Evolutionary conservation across 306 rosid genomes (phyloP), one percentile per base, ranked within the genome.

Genomic region (Macrotyloma uniflorum): DNA sequence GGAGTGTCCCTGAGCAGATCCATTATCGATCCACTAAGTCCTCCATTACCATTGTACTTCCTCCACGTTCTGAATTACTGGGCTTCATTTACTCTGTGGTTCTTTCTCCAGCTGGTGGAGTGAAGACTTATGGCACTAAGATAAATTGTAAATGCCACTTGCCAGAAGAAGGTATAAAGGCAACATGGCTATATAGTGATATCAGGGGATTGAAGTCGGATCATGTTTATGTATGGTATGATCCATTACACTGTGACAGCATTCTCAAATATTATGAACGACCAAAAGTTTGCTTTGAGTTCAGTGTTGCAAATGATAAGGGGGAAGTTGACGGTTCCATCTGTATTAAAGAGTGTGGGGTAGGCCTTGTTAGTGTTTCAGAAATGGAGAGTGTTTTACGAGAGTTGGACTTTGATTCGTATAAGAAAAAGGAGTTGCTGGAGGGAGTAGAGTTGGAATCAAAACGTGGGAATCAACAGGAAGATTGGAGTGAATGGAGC

Each of bases 161-260:
- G 14, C 47, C 53, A 26, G n/a, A 28, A 55, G 66, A 62, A 2
- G 76, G 65, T 33, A 16, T 5, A 47, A 68, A 24, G 50, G 14
- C 0, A 32, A 4, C 70, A 74, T 59, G 46, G 70, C 15, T 16
- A 2, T 0, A 32, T 7, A 2, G 45, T 58, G 73, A 12, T 9
- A 49, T 11, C 9, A 5, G 5, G 15, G 65, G 58, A 4, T 63
- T 75, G 72, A 47, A 47, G 4, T 47, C 71, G 0, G 78, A 79
- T 59, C 77, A 83, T 83, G 80, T 83, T 67, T 74, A 22, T 66
- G 24, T 66, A 14, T 83, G 84, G 84, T 79, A 79, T 46, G 87
- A 84, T 79, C 82, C 84, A 57, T 67, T 74, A 18, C 80, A 81
- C 47, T 46, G 26, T 67, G 76, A 74, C 16, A 45, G 26, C 71